Evolutionary conservation across 306 rosid species (phyloP).

Genomic region (Biancaea sappan): DNA sequence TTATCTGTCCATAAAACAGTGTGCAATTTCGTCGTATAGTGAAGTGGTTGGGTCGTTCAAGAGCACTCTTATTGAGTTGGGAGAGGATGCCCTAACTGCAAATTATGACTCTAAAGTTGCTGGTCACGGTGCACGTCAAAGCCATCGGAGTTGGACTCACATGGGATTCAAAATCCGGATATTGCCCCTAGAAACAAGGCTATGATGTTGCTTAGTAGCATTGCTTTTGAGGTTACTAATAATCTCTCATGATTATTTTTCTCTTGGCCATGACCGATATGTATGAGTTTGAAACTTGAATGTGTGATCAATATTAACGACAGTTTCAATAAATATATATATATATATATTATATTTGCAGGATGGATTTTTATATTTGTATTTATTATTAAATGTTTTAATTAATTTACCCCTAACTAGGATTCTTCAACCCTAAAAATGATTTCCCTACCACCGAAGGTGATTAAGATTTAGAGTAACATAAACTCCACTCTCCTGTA

Average conservation of each 20-base stretch:
- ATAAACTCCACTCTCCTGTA: too few species aligned
- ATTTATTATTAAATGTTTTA: too few species aligned
- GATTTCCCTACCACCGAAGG: too few species aligned
- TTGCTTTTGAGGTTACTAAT: not conserved
- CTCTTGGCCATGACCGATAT: not conserved
- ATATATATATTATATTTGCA: not conserved
- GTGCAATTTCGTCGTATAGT: conserved; percentile 16
- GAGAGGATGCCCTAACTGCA: conserved; percentile 24
- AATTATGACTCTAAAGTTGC: conserved; percentile 40
- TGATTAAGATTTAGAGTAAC: too few species aligned
- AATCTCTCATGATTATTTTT: not conserved
- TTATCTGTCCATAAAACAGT: not conserved
- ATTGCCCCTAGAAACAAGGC: conserved; percentile 21
- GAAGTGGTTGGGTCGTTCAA: conserved; percentile 10
- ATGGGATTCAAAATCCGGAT: not conserved
- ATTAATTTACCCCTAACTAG: too few species aligned
- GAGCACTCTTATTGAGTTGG: not conserved
- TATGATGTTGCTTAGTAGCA: not conserved
- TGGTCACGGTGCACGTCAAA: not conserved
- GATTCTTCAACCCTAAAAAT: too few species aligned
- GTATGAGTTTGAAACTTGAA: not conserved
- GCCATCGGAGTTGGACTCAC: conserved; percentile 21
- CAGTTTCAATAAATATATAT: not conserved
- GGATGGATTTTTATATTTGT: not conserved
- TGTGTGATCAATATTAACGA: not conserved